Evolutionary conservation across 2,329 filamentous ascomycete genomes (phyloP), one percentile per base, ranked within the genome.

Genomic region (Aspergillus chevalieri): DNA sequence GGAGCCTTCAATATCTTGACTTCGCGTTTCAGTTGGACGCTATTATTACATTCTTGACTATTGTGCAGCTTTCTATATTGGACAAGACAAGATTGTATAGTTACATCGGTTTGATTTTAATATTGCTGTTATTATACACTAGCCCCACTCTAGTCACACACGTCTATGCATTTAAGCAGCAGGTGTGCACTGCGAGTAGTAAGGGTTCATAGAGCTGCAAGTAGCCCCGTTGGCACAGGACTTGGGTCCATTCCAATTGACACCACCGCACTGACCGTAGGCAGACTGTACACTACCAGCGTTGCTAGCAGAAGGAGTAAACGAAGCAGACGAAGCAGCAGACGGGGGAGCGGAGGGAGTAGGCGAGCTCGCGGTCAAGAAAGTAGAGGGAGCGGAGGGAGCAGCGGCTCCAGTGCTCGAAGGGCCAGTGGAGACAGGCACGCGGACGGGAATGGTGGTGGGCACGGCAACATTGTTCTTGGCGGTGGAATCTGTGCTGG

Each of bases 191-290:
- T 78, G 75, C 24, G 58, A 70, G 65, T 77, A 78, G 59, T 71
- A 78, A 6, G 65, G 59, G 64, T 77, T 77, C 48, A 57, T 58
- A 21, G 60, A 57, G 30, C 62, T 62, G 63, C 75, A 78, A 6
- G 61, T 63, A 21, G 52, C 53, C 26, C 74, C 74, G 24, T 62
- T 50, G 5, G 63, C 67, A 47, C 74, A 78, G 10, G 52, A 47
- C 3, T 66, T 72, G 4, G 70, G 44, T 15, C 74, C 75, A 1
- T 58, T 68, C 57, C 61, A 76, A 46, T 65, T 66, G 9, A 60
- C 59, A 15, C 75, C 75, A 57, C 75, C 75, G 56, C 74, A 77
- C 62, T 75, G 74, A 3, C 64, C 67, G 51, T 66, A 76, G 36
- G 46, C 2, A 6, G 49, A 44, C 36, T 50, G 47, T 6, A 48